phyloP scores from a whole-genome alignment of 169 alveolate species.

The Plasmodium chabaudi region DNA sequence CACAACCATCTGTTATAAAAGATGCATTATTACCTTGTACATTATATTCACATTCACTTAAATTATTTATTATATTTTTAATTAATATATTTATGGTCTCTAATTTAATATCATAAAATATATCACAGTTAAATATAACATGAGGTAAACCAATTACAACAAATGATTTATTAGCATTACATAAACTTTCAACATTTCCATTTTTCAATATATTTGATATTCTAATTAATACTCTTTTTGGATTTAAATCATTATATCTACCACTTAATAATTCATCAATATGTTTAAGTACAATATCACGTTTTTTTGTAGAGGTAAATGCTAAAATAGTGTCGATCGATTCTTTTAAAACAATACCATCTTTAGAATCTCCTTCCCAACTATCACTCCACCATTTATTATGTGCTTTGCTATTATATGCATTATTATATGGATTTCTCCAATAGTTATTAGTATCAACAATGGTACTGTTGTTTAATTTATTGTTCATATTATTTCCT shows the following conservation, averaged over 20 bases:
- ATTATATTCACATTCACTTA: conserved; percentile 11
- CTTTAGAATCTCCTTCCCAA: not conserved
- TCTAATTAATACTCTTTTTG: conserved; percentile 21
- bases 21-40: not conserved
- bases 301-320: conserved; percentile 3
- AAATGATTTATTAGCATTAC: conserved; percentile 32
- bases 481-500: too few species aligned
- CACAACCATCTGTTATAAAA: conserved; percentile 23
- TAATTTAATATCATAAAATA: conserved; percentile 29
- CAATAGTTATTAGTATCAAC: too few species aligned
- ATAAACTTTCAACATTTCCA: conserved; percentile 25
- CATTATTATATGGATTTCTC: too few species aligned
- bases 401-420: too few species aligned
- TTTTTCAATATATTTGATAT: conserved; percentile 35
- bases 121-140: conserved; percentile 22
- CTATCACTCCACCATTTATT: not conserved
- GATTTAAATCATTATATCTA: conserved; percentile 28
- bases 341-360: conserved; percentile 12
- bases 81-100: conserved; percentile 34
- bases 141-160: conserved; percentile 44
- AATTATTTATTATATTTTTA: conserved; percentile 19
- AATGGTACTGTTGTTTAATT: too few species aligned
- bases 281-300: not conserved
- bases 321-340: conserved; percentile 12
- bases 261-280: conserved; percentile 53